These are phyloP conservation scores for Bassia scoparia DNA, from an alignment of 148 eudicot genomes.

Conservation along the genomic window DNA sequence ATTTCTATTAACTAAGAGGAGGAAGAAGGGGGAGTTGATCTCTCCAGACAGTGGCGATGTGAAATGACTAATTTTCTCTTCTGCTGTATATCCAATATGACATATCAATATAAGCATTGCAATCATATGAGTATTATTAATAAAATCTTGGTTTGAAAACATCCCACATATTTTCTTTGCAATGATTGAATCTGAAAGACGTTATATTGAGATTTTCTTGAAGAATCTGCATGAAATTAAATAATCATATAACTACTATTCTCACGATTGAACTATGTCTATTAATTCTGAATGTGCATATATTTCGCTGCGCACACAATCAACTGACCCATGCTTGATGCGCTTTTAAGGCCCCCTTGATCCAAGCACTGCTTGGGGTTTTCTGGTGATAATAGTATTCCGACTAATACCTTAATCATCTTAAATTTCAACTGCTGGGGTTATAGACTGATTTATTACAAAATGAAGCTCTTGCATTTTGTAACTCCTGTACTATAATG, in stretches of 20 bases:
- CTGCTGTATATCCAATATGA: no score
- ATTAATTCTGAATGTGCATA: slow-evolving; percentile 12
- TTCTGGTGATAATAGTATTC: slow-evolving; percentile 56
- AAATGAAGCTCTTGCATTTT: slow-evolving; percentile 57
- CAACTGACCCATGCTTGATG: slow-evolving; percentile 64
- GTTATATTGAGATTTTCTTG: neutral
- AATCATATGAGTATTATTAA: no score
- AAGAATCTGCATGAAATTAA: neutral
- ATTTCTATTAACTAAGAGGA: no score
- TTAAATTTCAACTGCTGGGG: neutral
- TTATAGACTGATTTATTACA: slow-evolving; percentile 12
- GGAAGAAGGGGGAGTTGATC: no score
- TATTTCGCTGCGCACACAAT: slow-evolving; percentile 48
- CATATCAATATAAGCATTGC: no score
- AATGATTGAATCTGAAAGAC: neutral
- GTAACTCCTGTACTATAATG: slow-evolving; percentile 64
- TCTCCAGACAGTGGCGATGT: no score
- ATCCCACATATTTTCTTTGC: no score
- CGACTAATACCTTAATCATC: slow-evolving; percentile 33
- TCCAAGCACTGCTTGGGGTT: slow-evolving; percentile 61
- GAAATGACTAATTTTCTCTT: no score
- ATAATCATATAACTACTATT: neutral
- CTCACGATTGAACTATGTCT: neutral
- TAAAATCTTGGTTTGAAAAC: no score
- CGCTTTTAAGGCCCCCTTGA: slow-evolving; percentile 71